phyloP scores from a whole-genome alignment of 805 yeast species.

The Hemisphaericaspora nanyangensis region DNA sequence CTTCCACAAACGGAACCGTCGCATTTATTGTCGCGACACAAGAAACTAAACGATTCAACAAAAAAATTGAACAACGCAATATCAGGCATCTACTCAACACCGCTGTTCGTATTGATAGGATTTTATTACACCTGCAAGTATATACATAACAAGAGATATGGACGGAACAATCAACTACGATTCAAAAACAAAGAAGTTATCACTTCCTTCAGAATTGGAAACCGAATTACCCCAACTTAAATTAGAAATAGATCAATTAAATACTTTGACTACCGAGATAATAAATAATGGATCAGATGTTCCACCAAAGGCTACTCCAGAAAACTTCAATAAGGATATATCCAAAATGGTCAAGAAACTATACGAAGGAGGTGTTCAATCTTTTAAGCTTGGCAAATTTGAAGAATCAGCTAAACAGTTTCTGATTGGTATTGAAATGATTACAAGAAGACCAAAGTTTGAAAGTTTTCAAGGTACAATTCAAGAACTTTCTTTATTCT shows the following conservation, averaged over 20 bases:
- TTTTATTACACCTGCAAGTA: no score
- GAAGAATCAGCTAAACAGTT: slow-evolving; percentile 63
- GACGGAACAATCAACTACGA: slow-evolving; percentile 22
- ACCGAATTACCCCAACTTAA: slow-evolving; percentile 24
- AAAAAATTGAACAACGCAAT: neutral
- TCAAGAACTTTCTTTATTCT: slow-evolving; percentile 61
- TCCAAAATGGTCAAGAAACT: slow-evolving; percentile 60
- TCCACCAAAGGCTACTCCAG: slow-evolving; percentile 52
- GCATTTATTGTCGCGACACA: no score
- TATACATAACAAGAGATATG: no score
- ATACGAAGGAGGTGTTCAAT: slow-evolving; percentile 58
- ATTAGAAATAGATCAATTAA: slow-evolving; percentile 42
- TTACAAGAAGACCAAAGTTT: slow-evolving; percentile 64
- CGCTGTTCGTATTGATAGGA: neutral
- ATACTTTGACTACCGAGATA: slow-evolving; percentile 33
- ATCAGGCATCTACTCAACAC: no score
- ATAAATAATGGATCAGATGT: slow-evolving; percentile 44
- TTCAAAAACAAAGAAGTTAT: slow-evolving; percentile 23
- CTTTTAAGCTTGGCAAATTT: slow-evolving; percentile 52
- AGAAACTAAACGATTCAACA: no score
- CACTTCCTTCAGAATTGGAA: slow-evolving; percentile 15
- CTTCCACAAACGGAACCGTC: no score
- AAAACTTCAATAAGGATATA: slow-evolving; percentile 52
- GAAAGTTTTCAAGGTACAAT: slow-evolving; percentile 71
- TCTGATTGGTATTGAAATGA: slow-evolving; percentile 63